Percentiles rank a stretch among this genome's conserved stretches.
Evolutionary conservation across 1,284 basidiomycete species (phyloP).

Genomic region (Sporisorium iseilematis-ciliati): DNA sequence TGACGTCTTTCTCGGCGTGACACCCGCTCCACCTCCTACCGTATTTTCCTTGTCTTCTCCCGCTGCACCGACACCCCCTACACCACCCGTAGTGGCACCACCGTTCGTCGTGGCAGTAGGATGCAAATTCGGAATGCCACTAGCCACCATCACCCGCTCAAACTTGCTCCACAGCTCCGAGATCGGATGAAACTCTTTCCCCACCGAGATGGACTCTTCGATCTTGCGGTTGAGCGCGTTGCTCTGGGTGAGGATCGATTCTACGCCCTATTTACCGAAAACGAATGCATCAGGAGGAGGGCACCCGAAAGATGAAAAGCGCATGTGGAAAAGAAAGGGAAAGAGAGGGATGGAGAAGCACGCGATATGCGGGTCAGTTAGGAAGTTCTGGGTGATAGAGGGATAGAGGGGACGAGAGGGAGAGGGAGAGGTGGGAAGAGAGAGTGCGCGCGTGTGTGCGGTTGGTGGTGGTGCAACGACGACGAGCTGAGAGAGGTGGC

Average conservation of each 20-base stretch:
- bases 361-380: too few species aligned
- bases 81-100: not conserved
- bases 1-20: not conserved
- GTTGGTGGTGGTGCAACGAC: too few species aligned
- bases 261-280: slow-evolving; percentile 87
- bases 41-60: slow-evolving; percentile 5
- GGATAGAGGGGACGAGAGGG: not conserved
- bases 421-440: not conserved
- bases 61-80: not conserved
- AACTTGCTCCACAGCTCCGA: slow-evolving; percentile 87
- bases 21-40: too few species aligned
- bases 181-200: slow-evolving; percentile 90
- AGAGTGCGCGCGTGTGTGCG: too few species aligned
- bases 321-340: too few species aligned
- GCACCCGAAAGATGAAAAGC: too few species aligned
- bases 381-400: not conserved
- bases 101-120: too few species aligned
- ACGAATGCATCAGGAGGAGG: too few species aligned
- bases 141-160: slow-evolving; percentile 78
- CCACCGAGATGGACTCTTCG: slow-evolving; percentile 90
- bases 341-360: too few species aligned
- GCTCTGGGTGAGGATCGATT: slow-evolving; percentile 84
- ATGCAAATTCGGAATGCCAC: slow-evolving; percentile 51
- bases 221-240: slow-evolving; percentile 91
- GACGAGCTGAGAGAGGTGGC: too few species aligned